Base-by-base conservation (phyloP, 2,329 filamentous ascomycete genomes). In the Phoma sp. region DNA sequence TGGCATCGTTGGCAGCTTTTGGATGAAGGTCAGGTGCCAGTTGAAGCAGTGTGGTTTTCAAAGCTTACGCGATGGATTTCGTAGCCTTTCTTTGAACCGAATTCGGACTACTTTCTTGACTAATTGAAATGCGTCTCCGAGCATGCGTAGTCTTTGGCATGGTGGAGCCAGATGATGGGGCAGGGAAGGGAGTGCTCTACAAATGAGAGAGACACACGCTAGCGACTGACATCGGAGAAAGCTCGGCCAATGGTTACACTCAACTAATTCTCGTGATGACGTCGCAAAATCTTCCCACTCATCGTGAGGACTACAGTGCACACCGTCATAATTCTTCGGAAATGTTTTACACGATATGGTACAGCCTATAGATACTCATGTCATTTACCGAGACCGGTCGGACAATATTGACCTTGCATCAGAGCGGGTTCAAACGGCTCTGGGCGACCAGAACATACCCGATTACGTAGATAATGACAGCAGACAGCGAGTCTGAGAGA, bases 1-100 rank as follows among this genome's bases (percentile, higher is more conserved):
- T 71, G 68, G 36, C 66, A 69, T 59, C 53, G 57, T 34, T 60
- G 56, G 33, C 67, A 70, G 2, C 65, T 69, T 32, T 17, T 26
- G 33, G 7, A 26, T 17, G 4, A 38, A 40, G 3, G 46, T 38
- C 15, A 40, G 33, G 15, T 11, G 6, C 25, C 14, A 7, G 4
- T 14, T 15, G 10, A 7, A 28, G 26, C 15, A 38, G 21, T 9
- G n/a, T 15, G 15, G 11, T 15, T 29, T n/a, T 39, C n/a, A 6
- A 29, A 36, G 34, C 52, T 56, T 42, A 56, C 52, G 52, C 52
- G 20, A 56, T 25, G 25, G 52, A 42, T 29, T 56, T 56, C 5
- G 23, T 17, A 2, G 20, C 15, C 18, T 39, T 55, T 11, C 11
- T 32, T 7, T 42, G 30, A 4, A 7, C 7, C 11, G 32, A 26